phyloP scores from a whole-genome alignment of 1,284 basidiomycete genomes.

The Inonotus hispidus region DNA sequence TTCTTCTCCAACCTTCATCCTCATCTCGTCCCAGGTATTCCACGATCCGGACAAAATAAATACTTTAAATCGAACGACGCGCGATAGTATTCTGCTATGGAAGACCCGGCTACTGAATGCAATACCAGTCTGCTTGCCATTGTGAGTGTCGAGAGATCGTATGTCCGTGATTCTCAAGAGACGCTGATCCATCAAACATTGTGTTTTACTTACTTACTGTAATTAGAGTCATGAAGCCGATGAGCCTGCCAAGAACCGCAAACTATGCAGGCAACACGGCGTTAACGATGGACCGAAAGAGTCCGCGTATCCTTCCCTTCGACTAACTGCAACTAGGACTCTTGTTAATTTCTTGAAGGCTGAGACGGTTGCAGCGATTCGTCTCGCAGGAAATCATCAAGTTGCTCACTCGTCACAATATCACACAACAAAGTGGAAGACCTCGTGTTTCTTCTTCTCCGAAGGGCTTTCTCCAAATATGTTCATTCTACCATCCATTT shows the following conservation, averaged over 20 bases:
- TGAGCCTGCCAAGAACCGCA: not conserved
- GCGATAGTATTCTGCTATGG: not conserved
- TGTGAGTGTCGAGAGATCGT: not conserved
- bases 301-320: not conserved
- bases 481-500: not conserved
- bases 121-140: constrained; percentile 10
- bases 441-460: constrained; percentile 13
- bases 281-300: constrained; percentile 1
- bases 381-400: constrained; percentile 16
- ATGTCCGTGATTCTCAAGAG: no score
- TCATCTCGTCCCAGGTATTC: no score
- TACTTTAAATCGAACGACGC: no score
- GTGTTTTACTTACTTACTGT: not conserved
- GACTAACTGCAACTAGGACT: not conserved
- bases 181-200: no score
- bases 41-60: no score
- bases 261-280: constrained; percentile 11
- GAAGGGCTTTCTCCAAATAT: constrained; percentile 15
- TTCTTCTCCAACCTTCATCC: no score
- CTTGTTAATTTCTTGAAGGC: not conserved
- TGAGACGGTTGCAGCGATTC: constrained; percentile 12
- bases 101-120: not conserved
- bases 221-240: constrained; percentile 3
- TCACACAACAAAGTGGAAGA: constrained; percentile 13
- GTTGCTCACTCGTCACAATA: constrained; percentile 7